Percentiles rank a stretch among this genome's conserved stretches.
Evolutionary conservation across 306 rosid genomes (phyloP).

Genomic region (Nissolia schottii): DNA sequence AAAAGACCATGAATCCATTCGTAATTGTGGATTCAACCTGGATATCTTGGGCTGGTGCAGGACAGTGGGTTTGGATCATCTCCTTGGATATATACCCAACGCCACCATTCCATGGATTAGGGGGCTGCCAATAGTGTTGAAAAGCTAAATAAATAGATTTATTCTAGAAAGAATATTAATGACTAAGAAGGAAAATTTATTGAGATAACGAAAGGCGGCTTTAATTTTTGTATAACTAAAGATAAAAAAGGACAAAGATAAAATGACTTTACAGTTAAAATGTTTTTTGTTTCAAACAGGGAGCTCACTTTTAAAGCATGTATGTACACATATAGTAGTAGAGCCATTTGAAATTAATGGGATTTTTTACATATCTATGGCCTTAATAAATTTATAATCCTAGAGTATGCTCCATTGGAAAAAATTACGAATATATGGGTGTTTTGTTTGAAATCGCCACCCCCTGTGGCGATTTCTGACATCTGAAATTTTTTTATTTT

Average conservation of each 20-base stretch:
- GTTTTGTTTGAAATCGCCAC: too few relatives aligned
- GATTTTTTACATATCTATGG: too few relatives aligned
- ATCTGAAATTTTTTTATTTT: too few relatives aligned
- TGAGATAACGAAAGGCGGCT: background rate
- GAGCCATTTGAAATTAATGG: too few relatives aligned
- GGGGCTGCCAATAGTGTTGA: constrained; percentile 40
- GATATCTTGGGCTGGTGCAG: constrained; percentile 37
- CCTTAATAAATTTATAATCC: too few relatives aligned
- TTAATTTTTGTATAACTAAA: too few relatives aligned
- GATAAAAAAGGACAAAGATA: background rate
- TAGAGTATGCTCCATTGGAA: too few relatives aligned
- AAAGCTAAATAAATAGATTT: background rate
- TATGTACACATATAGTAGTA: background rate
- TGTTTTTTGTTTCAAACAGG: background rate
- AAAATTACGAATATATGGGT: too few relatives aligned
- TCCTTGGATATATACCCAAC: constrained; percentile 35
- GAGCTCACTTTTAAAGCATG: background rate
- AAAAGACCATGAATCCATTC: too few relatives aligned
- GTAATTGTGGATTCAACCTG: constrained; percentile 31
- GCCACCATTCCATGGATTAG: constrained; percentile 46
- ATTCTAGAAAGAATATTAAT: background rate
- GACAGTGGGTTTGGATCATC: constrained; percentile 38
- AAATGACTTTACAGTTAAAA: background rate
- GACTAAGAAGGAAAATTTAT: background rate
- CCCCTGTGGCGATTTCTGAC: too few relatives aligned